Evolutionary conservation across 2,329 filamentous ascomycete species (phyloP).

Genomic region (Fusarium luffae): DNA sequence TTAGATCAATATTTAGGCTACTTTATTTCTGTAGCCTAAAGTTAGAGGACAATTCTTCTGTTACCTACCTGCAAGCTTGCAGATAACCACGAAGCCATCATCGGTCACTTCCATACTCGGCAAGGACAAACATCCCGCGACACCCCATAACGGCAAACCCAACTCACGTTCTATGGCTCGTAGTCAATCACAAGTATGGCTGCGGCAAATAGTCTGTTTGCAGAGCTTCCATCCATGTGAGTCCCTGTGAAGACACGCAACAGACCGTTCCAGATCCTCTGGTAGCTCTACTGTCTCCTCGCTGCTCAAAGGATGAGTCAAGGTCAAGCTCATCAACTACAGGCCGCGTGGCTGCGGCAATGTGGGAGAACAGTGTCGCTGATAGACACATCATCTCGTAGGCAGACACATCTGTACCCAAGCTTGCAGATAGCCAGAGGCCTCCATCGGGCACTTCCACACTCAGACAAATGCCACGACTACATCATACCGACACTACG

Average conservation of each 20-base stretch:
- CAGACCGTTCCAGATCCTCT: conserved; percentile 43
- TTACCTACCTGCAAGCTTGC: too few species aligned
- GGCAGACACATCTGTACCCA: background rate
- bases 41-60: too few species aligned
- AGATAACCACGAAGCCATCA: background rate
- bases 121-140: background rate
- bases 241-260: conserved; percentile 48
- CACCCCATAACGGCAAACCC: too few species aligned
- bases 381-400: background rate
- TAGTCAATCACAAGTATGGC: background rate
- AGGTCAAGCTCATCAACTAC: background rate
- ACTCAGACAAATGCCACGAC: background rate
- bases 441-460: background rate
- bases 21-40: too few species aligned
- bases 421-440: background rate
- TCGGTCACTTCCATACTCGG: background rate
- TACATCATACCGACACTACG: background rate
- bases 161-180: background rate
- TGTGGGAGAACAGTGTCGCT: background rate
- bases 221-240: conserved; percentile 8
- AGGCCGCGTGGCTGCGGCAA: background rate
- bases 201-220: background rate
- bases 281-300: conserved; percentile 46
- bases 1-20: too few species aligned
- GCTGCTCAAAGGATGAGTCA: background rate